Base-by-base conservation (phyloP, 192 early-diverging fungal genomes). In the Rhizoclosmatium globosum region DNA sequence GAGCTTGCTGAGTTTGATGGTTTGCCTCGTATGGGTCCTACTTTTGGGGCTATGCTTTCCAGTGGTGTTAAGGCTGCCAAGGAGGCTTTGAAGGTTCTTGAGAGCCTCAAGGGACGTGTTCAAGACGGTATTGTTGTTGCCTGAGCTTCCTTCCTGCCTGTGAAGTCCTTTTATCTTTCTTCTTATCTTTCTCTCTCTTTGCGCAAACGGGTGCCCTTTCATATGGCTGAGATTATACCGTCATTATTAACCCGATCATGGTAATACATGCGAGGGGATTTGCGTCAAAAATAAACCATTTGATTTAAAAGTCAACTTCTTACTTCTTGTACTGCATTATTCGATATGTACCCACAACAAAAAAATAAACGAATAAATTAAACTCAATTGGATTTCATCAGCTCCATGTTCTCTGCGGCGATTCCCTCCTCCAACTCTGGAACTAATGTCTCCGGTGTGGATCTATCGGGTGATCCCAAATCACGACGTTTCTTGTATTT, bases 1-100 rank as follows among this genome's bases (percentile, higher is more conserved):
- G 92, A 93, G 82, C 84, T 93, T 53, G 85, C 91, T 62, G 92
- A 93, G 82, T 79, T 91, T 53, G 90, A 89, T 81, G 92, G 92
- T 41, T 83, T 85, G 73, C 84, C 89, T 62, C 90, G 92, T 50
- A 93, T 93, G 92, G 92, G 87, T 82, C 87, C 86, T 59, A 85
- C 86, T 42, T 85, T 87, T 76, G 84, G 86, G 71, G 91, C 91
- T 21, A 93, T 93, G 92, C 83, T 93, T 72, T 79, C 87, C 6
- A 87, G 85, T 68, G 92, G 92, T 38, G 85, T 87, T 76, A 93
- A 93, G 87, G 92, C 92, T 41, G 92, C 90, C 64, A 82, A 89
- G 68, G 84, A 87, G 67, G 90, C 89, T 58, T 80, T 89, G 38
- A 39, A 79, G 65, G 75, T 77, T 3, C 48, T 77, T n/a, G 75